A percentile compares a stretch with the other conserved stretches of the same genome.
Evolutionary conservation across 495 filamentous ascomycete genomes (phyloP).

Genomic region (Astrothelium macrocarpum): DNA sequence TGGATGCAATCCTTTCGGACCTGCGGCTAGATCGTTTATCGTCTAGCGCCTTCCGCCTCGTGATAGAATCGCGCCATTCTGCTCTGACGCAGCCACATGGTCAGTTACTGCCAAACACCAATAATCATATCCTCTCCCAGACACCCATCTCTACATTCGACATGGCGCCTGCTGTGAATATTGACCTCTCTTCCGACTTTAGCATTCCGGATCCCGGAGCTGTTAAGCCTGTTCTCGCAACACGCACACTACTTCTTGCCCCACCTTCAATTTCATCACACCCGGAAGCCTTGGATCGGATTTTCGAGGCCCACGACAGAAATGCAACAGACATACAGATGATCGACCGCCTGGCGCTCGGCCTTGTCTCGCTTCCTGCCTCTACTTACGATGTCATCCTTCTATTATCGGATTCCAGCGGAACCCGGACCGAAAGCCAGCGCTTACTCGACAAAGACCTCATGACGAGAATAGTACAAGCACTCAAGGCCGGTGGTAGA

Average conservation of each 20-base stretch:
- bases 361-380: slow-evolving; percentile 66
- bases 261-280: slow-evolving; percentile 66
- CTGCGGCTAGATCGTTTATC: not conserved
- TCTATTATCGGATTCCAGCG: slow-evolving; percentile 68
- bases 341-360: slow-evolving; percentile 86
- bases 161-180: slow-evolving; percentile 32
- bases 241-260: slow-evolving; percentile 57
- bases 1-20: not conserved
- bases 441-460: slow-evolving; percentile 57
- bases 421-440: slow-evolving; percentile 48
- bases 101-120: too few relatives aligned
- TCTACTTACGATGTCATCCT: slow-evolving; percentile 76
- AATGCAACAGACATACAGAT: slow-evolving; percentile 82
- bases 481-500: slow-evolving; percentile 62
- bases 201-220: slow-evolving; percentile 8
- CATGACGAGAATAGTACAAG: slow-evolving; percentile 53
- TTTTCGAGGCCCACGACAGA: slow-evolving; percentile 58
- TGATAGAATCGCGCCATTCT: too few relatives aligned
- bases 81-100: too few relatives aligned
- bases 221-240: not conserved
- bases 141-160: not conserved
- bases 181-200: slow-evolving; percentile 34
- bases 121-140: not conserved
- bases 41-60: not conserved
- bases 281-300: slow-evolving; percentile 47